Percentiles rank a stretch among this genome's conserved stretches.
These are phyloP conservation scores for Protostelium mycophagum DNA, from an alignment of 78 protist genomes.

Conservation along the genomic window DNA sequence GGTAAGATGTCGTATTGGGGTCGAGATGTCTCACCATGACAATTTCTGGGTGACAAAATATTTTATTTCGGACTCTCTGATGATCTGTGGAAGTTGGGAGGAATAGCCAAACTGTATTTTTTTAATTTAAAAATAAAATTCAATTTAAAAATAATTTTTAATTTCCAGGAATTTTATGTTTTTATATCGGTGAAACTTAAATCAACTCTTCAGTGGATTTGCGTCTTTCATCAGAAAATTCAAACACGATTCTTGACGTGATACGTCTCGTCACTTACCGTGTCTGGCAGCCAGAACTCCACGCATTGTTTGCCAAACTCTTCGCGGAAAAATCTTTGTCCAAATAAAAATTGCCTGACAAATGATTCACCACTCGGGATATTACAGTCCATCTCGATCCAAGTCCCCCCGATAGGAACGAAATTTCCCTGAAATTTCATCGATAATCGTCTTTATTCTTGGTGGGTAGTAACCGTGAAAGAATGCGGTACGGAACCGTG, in stretches of 20 bases:
- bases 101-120: constrained; percentile 52
- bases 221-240: too few relatives aligned
- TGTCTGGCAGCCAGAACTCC: constrained; percentile 80
- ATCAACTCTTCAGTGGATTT: background rate
- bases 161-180: too few relatives aligned
- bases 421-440: too few relatives aligned
- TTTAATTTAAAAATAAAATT: too few relatives aligned
- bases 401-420: constrained; percentile 73
- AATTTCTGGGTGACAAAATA: constrained; percentile 80
- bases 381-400: constrained; percentile 85
- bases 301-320: constrained; percentile 60
- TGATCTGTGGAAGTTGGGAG: constrained; percentile 77
- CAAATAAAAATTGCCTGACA: constrained; percentile 73
- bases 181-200: too few relatives aligned
- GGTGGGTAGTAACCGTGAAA: too few relatives aligned
- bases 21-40: constrained; percentile 64
- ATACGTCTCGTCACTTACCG: constrained; percentile 21
- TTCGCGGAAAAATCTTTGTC: constrained; percentile 60
- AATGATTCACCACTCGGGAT: constrained; percentile 78
- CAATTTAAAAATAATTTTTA: too few relatives aligned
- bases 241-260: background rate
- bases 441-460: too few relatives aligned
- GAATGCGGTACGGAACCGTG: too few relatives aligned
- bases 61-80: constrained; percentile 43
- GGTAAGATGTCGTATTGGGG: background rate